Conservation (phyloP, 352 stramenopile species). For the Globisporangium nagaii region DNA sequence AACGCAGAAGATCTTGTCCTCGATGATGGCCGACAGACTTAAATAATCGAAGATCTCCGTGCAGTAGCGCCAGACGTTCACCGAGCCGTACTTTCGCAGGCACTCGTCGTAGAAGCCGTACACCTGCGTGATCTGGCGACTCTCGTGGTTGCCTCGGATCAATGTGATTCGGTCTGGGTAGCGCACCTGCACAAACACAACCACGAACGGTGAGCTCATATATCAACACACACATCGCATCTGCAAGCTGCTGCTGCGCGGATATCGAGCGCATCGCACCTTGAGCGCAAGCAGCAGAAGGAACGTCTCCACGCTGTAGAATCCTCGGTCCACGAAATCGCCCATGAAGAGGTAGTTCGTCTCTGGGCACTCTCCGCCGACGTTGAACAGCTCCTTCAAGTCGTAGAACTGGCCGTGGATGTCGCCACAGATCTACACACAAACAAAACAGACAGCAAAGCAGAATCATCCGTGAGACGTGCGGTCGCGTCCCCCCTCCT, state of each 20-base stretch:
- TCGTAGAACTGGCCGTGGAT: constrained; percentile 99
- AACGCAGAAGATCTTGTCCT: constrained; percentile 99
- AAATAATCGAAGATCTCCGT: constrained; percentile 99
- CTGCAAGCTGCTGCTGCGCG: too few species aligned
- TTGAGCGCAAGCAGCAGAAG: constrained; percentile 97
- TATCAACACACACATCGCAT: too few species aligned
- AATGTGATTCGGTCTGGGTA: constrained; percentile 99
- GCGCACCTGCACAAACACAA: constrained; percentile 49
- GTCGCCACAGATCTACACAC: constrained; percentile 95
- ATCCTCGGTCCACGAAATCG: constrained; percentile 99
- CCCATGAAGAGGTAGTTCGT: constrained; percentile 99
- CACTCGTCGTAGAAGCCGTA: constrained; percentile 75
- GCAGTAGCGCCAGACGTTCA: constrained; percentile 99
- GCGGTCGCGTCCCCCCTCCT: background rate
- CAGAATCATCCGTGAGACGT: too few species aligned
- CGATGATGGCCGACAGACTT: constrained; percentile 96
- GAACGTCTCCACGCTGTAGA: constrained; percentile 99
- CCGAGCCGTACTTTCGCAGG: constrained; percentile 75
- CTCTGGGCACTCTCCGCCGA: constrained; percentile 96
- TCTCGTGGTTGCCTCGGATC: constrained; percentile 88
- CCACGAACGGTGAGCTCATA: background rate
- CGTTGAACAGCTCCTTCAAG: constrained; percentile 97
- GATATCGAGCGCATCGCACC: constrained; percentile 38
- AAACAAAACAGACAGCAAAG: constrained; percentile 2
- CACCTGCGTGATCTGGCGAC: constrained; percentile 23